These are phyloP conservation scores for Solanum tarapatanum DNA, from an alignment of 257 asterid species.

Conservation along the genomic window DNA sequence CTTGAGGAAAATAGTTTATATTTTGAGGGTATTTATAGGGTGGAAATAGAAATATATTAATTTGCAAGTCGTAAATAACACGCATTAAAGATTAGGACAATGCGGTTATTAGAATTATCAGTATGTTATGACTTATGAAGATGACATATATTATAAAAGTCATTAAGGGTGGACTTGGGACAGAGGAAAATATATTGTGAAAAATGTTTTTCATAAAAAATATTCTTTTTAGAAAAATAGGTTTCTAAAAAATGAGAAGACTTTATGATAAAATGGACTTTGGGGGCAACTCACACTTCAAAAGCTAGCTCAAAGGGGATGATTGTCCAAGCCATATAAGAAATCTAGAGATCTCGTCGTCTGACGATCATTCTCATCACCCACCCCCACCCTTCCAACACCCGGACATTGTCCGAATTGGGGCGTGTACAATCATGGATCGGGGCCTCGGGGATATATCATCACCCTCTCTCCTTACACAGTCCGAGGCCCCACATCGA, in stretches of 20 bases:
- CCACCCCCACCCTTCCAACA: too few species aligned
- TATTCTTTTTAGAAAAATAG: too few species aligned
- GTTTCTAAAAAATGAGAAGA: not conserved
- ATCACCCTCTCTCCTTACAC: not conserved
- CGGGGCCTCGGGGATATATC: not conserved
- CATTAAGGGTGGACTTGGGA: not conserved
- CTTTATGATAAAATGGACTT: not conserved
- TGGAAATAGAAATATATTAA: not conserved
- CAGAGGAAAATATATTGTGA: not conserved
- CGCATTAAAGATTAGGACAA: not conserved
- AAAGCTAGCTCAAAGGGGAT: not conserved
- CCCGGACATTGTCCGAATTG: not conserved
- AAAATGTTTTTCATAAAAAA: too few species aligned
- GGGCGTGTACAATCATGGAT: not conserved
- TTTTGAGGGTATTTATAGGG: not conserved
- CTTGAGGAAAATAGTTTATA: not conserved
- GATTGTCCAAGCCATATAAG: not conserved
- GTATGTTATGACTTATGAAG: not conserved
- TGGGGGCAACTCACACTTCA: rapidly evolving
- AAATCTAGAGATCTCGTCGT: not conserved
- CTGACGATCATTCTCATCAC: not conserved
- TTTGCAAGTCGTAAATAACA: not conserved
- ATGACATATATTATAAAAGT: not conserved
- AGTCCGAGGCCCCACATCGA: not conserved
- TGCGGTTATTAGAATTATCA: not conserved